Evolutionary conservation across 2,329 filamentous ascomycete species (phyloP).

Genomic region (Colletotrichum shisoi): DNA sequence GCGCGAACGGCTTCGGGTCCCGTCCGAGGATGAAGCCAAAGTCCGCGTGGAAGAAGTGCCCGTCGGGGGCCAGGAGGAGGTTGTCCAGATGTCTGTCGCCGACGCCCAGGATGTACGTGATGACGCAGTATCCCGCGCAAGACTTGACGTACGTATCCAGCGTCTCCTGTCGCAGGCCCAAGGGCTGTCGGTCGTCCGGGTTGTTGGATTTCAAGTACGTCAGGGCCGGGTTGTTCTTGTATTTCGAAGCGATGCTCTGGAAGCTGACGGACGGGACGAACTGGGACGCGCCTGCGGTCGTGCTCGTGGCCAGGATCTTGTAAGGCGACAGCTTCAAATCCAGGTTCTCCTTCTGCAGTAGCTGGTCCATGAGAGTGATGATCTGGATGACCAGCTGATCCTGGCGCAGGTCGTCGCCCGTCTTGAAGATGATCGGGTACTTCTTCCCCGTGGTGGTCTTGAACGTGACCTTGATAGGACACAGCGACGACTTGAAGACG

Average conservation of each 20-base stretch:
- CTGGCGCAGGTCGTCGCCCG: slow-evolving; percentile 93
- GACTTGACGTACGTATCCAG: slow-evolving; percentile 96
- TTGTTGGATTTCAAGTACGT: slow-evolving; percentile 90
- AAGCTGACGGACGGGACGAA: slow-evolving; percentile 89
- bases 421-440: slow-evolving; percentile 97
- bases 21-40: slow-evolving; percentile 98
- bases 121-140: slow-evolving; percentile 97
- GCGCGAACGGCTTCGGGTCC: slow-evolving; percentile 96
- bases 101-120: slow-evolving; percentile 96
- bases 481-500: slow-evolving; percentile 95
- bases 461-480: slow-evolving; percentile 90
- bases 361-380: slow-evolving; percentile 95
- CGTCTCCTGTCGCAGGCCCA: slow-evolving; percentile 88
- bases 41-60: slow-evolving; percentile 97
- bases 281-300: slow-evolving; percentile 87
- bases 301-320: slow-evolving; percentile 92
- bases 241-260: slow-evolving; percentile 82
- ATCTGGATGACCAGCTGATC: slow-evolving; percentile 94
- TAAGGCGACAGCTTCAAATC: slow-evolving; percentile 96
- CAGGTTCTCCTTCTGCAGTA: slow-evolving; percentile 93
- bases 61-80: slow-evolving; percentile 85
- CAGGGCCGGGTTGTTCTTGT: slow-evolving; percentile 76
- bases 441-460: slow-evolving; percentile 77
- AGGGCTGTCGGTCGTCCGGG: slow-evolving; percentile 79
- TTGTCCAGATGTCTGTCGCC: slow-evolving; percentile 97